Base-by-base conservation (phyloP, 2,329 filamentous ascomycete genomes). In the Hymenoscyphus infarciens region DNA sequence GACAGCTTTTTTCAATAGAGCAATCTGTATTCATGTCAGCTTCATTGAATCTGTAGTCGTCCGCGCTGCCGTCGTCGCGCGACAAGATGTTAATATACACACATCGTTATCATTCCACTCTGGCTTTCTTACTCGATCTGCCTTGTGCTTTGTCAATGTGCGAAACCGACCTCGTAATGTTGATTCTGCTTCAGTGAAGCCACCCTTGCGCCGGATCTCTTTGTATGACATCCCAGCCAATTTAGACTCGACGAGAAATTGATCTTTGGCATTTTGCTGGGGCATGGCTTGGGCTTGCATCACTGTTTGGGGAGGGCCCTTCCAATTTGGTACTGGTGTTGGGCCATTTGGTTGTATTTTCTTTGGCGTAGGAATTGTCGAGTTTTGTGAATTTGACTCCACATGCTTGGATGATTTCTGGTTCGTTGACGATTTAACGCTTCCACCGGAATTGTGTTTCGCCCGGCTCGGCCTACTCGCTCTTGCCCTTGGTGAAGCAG, bases 141-240 rank as follows among this genome's bases (percentile, higher is more conserved):
- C 78, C 68, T 84, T 84, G 13, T 76, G 75, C 76, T 90, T 91
- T 7, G 84, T 90, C 69, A 91, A 74, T 2, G 82, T 84, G 4
- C 89, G 80, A 68, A 83, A 86, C 0, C 88, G 82, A 0, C 90
- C 90, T 15, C 90, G 82, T 42, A 93, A 78, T 0, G 90, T 92
- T 11, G 88, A 89, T 75, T 91, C 88, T 1, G 87, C 86, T 69
- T 90, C 87, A 25, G 64, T 75, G 66, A 87, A 87, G 1, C 78
- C 75, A 15, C 86, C 83, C 19, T 76, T 70, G 6, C 72, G 68
- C 42, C 82, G 82, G 69, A 91, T 91, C 63, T 88, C 80, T 60
- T 81, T 82, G 75, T 91, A 92, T 0, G 87, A 85, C 76, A 84
- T 77, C 2, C 87, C 87, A 1, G 77, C 73, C 7, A 74, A 70